These are phyloP conservation scores for Berkeleyomyces rouxiae DNA, from an alignment of 2,329 filamentous ascomycete species.

Conservation along the genomic window DNA sequence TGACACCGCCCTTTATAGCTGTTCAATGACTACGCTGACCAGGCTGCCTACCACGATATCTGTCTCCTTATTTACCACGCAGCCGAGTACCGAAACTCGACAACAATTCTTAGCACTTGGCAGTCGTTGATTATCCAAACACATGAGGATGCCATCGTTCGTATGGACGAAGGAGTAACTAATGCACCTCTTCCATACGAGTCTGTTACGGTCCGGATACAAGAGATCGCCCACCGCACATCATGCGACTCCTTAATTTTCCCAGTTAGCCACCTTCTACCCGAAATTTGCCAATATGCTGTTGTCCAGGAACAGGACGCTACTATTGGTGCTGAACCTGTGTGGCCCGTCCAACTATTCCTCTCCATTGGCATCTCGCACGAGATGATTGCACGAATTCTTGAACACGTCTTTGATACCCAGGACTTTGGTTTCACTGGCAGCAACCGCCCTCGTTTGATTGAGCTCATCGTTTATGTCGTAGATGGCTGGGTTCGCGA, in stretches of 20 bases:
- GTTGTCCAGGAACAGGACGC: constrained; percentile 41
- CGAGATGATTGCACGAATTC: constrained; percentile 36
- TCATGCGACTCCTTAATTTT: constrained; percentile 51
- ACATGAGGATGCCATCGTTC: constrained; percentile 38
- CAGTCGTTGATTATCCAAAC: constrained; percentile 59
- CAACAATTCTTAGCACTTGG: constrained; percentile 76
- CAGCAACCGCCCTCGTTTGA: constrained; percentile 30
- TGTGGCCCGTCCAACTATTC: constrained; percentile 42
- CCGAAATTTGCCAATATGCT: constrained; percentile 46
- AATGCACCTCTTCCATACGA: constrained; percentile 48
- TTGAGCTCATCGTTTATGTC: constrained; percentile 36
- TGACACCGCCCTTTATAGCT: constrained; percentile 40
- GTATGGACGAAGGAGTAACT: constrained; percentile 14
- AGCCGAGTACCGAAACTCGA: constrained; percentile 76
- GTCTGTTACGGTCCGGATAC: constrained; percentile 45
- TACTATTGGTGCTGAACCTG: constrained; percentile 37
- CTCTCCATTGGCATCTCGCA: constrained; percentile 38
- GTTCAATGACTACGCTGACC: constrained; percentile 85
- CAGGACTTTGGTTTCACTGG: constrained; percentile 44
- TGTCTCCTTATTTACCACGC: constrained; percentile 84
- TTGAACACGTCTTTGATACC: constrained; percentile 40
- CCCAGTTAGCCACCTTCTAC: constrained; percentile 42
- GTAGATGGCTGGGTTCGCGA: constrained; percentile 34
- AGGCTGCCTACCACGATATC: constrained; percentile 83
- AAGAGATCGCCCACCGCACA: constrained; percentile 48